These are phyloP conservation scores for Endotrypanum monterogeii DNA, from an alignment of 208 protist genomes.

Conservation along the genomic window DNA sequence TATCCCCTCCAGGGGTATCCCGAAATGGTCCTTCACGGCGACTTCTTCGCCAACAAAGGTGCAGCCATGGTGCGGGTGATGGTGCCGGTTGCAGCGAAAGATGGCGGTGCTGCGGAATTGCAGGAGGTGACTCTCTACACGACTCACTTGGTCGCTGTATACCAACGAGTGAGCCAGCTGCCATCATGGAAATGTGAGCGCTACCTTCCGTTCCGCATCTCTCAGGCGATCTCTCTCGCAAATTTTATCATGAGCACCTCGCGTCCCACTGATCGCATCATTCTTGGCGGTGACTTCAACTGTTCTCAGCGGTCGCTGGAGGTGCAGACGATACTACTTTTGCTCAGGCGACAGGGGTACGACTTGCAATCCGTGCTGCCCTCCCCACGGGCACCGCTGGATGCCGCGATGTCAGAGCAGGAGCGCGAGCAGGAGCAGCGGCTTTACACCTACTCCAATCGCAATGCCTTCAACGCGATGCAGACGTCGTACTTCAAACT, in stretches of 20 bases:
- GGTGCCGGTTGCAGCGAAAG: constrained; percentile 46
- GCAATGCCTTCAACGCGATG: constrained; percentile 78
- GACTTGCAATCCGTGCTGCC: constrained; percentile 69
- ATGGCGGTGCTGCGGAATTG: constrained; percentile 16
- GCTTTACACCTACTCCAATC: constrained; percentile 73
- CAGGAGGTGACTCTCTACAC: constrained; percentile 76
- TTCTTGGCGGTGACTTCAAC: constrained; percentile 91
- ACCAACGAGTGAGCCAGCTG: constrained; percentile 68
- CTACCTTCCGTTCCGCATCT: constrained; percentile 80
- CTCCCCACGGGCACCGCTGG: constrained; percentile 26
- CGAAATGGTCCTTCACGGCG: constrained; percentile 84
- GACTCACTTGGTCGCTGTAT: constrained; percentile 84
- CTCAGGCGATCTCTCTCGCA: constrained; percentile 77
- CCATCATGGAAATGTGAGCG: constrained; percentile 67
- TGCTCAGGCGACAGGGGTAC: constrained; percentile 76
- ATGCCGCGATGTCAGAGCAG: constrained; percentile 18
- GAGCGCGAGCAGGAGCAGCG: constrained; percentile 23
- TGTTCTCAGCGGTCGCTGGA: constrained; percentile 77
- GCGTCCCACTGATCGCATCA: constrained; percentile 61
- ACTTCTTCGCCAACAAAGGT: constrained; percentile 92
- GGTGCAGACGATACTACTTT: constrained; percentile 74
- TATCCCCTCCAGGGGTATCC: constrained; percentile 86
- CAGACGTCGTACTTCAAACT: constrained; percentile 81
- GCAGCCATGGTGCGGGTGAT: constrained; percentile 64
- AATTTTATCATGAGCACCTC: constrained; percentile 79